Percentiles rank a stretch among this genome's conserved stretches.
Evolutionary conservation across 345 rosid species (phyloP).

Genomic region (Syzygium grande): DNA sequence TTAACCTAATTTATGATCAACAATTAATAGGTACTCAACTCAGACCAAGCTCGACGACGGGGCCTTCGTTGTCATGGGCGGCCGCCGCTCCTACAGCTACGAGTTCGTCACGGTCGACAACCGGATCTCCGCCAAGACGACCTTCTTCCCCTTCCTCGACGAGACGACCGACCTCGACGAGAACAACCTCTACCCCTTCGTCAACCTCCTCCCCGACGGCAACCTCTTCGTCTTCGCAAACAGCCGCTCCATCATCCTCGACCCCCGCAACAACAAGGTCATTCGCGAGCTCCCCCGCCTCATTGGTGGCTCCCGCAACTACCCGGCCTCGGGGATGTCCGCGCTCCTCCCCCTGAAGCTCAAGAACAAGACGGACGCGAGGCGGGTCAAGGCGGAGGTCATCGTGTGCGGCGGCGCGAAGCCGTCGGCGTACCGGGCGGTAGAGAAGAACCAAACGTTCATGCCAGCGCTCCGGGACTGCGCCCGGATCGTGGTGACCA

Average conservation of each 20-base stretch:
- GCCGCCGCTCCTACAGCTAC: constrained; percentile 57
- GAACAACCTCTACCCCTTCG: constrained; percentile 83
- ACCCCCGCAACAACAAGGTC: constrained; percentile 33
- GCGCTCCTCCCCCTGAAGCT: constrained; percentile 46
- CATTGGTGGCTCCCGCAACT: constrained; percentile 67
- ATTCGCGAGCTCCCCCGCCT: constrained; percentile 60
- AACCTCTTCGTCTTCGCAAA: constrained; percentile 79
- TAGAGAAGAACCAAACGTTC: constrained; percentile 10
- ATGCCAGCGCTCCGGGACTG: constrained; percentile 44
- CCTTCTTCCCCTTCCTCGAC: constrained; percentile 32
- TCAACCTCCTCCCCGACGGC: constrained; percentile 71
- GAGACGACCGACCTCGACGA: constrained; percentile 51
- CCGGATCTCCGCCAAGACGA: constrained; percentile 19
- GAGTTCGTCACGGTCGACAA: constrained; percentile 73
- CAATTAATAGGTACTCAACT: constrained; percentile 44
- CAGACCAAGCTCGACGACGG: constrained; percentile 73
- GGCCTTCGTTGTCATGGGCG: constrained; percentile 68
- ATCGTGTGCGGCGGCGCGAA: constrained; percentile 38
- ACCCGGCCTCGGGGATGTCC: constrained; percentile 67
- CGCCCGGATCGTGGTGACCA: constrained; percentile 42
- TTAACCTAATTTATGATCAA: background rate
- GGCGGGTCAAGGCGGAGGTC: constrained; percentile 16
- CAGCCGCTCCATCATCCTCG: constrained; percentile 54
- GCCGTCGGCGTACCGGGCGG: constrained; percentile 22
- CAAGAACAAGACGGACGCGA: background rate